Conservation (phyloP, 2,329 filamentous ascomycete species). For the Colletotrichum lindemuthianum region DNA sequence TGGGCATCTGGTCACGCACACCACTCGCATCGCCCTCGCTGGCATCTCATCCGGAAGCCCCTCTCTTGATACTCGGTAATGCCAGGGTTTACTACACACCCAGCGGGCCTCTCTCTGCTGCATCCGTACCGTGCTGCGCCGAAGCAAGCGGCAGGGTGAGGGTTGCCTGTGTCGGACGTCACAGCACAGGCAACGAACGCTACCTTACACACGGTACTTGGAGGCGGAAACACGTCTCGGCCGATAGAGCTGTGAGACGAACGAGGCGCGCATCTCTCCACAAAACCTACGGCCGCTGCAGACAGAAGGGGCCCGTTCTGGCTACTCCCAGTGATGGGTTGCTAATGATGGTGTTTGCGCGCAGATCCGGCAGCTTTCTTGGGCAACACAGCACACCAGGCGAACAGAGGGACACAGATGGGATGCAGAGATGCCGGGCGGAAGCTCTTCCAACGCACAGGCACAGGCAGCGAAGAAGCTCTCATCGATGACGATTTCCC, state of each 20-base stretch:
- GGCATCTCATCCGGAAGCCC: conserved; percentile 28
- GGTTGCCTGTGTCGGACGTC: conserved; percentile 32
- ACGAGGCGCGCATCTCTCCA: conserved; percentile 23
- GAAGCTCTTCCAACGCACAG: too few species aligned
- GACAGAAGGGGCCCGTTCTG: not conserved
- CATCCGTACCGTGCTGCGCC: conserved; percentile 8
- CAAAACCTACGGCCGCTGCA: conserved; percentile 30
- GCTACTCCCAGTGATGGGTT: too few species aligned
- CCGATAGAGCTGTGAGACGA: conserved; percentile 33
- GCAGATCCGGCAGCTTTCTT: too few species aligned
- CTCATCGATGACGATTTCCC: not conserved
- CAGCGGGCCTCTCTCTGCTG: conserved; percentile 10
- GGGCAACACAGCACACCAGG: too few species aligned
- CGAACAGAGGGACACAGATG: too few species aligned
- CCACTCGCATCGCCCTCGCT: not conserved
- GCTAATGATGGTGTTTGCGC: too few species aligned
- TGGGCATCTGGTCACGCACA: conserved; percentile 5
- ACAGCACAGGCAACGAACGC: conserved; percentile 19
- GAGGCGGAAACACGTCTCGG: conserved; percentile 31
- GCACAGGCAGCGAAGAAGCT: too few species aligned
- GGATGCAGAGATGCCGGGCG: too few species aligned
- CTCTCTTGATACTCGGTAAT: not conserved
- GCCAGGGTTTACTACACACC: conserved; percentile 23
- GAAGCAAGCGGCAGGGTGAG: conserved; percentile 31
- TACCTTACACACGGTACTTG: conserved; percentile 12